phyloP scores from a whole-genome alignment of 768 basidiomycete species.

The Cystobasidium onofrii region DNA sequence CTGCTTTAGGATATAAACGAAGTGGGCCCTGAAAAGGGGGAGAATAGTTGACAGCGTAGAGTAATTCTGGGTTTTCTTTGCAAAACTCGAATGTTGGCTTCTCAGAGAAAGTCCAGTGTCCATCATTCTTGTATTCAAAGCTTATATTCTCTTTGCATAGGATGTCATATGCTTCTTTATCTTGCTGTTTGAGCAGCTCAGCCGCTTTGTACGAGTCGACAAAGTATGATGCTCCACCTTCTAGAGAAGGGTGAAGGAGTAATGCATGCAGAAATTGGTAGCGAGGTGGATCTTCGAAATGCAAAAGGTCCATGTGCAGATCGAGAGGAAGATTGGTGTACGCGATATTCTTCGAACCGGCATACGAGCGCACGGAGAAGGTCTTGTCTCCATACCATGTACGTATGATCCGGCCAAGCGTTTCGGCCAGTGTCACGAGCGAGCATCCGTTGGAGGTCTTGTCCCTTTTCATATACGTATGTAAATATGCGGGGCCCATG shows the following conservation, averaged over 20 bases:
- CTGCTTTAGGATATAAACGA: conserved; percentile 51
- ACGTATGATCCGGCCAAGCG: conserved; percentile 65
- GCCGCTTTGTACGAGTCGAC: conserved; percentile 70
- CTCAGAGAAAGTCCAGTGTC: conserved; percentile 64
- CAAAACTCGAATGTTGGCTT: conserved; percentile 69
- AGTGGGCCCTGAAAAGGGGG: conserved; percentile 91
- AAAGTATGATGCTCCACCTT: conserved; percentile 77
- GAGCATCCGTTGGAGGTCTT: conserved; percentile 67
- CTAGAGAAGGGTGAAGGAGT: conserved; percentile 58
- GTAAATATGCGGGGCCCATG: conserved; percentile 46
- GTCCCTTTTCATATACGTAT: conserved; percentile 66
- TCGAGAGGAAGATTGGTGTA: conserved; percentile 85
- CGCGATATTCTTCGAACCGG: conserved; percentile 77
- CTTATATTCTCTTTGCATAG: conserved; percentile 62
- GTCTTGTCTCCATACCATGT: conserved; percentile 73
- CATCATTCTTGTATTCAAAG: conserved; percentile 86
- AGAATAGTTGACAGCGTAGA: conserved; percentile 75
- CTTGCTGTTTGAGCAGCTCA: conserved; percentile 49
- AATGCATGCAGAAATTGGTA: conserved; percentile 89
- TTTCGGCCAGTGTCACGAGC: conserved; percentile 57
- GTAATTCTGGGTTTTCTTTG: conserved; percentile 32
- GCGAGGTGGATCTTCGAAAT: conserved; percentile 81
- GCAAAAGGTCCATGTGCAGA: conserved; percentile 43
- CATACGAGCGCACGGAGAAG: conserved; percentile 58
- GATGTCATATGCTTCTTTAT: conserved; percentile 54